A percentile compares a stretch with the other conserved stretches of the same genome.
Evolutionary conservation across 192 early-diverging fungal genomes (phyloP).

Genomic region (Chytriomyces sp.): DNA sequence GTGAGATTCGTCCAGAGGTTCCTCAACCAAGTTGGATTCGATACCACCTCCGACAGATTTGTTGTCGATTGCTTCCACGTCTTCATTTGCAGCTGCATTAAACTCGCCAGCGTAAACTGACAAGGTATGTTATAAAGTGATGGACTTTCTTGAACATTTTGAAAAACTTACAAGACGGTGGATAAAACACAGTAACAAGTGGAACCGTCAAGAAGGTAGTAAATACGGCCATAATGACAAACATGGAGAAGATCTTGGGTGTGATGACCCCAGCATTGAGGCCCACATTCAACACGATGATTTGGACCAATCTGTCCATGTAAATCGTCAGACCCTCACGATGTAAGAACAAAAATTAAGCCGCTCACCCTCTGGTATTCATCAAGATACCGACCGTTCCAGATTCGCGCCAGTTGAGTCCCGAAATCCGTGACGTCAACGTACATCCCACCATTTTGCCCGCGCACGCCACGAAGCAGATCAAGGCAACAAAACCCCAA

Average conservation of each 20-base stretch:
- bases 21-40: background rate
- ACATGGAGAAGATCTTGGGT: slow-evolving; percentile 63
- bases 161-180: slow-evolving; percentile 7
- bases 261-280: slow-evolving; percentile 78
- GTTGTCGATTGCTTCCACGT: background rate
- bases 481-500: slow-evolving; percentile 78
- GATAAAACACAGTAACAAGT: slow-evolving; percentile 73
- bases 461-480: slow-evolving; percentile 72
- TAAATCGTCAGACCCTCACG: background rate
- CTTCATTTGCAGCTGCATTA: background rate
- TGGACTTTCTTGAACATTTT: background rate
- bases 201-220: slow-evolving; percentile 92
- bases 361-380: slow-evolving; percentile 84
- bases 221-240: slow-evolving; percentile 78
- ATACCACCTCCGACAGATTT: background rate
- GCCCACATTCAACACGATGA: slow-evolving; percentile 93
- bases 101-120: background rate
- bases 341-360: background rate
- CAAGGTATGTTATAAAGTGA: background rate
- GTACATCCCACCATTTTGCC: slow-evolving; percentile 85
- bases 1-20: background rate
- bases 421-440: slow-evolving; percentile 33
- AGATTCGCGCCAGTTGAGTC: slow-evolving; percentile 80
- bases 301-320: slow-evolving; percentile 75
- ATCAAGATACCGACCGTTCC: slow-evolving; percentile 85